Evolutionary conservation across 441 rosid genomes (phyloP).

Genomic region (Adansonia rubrostipa): DNA sequence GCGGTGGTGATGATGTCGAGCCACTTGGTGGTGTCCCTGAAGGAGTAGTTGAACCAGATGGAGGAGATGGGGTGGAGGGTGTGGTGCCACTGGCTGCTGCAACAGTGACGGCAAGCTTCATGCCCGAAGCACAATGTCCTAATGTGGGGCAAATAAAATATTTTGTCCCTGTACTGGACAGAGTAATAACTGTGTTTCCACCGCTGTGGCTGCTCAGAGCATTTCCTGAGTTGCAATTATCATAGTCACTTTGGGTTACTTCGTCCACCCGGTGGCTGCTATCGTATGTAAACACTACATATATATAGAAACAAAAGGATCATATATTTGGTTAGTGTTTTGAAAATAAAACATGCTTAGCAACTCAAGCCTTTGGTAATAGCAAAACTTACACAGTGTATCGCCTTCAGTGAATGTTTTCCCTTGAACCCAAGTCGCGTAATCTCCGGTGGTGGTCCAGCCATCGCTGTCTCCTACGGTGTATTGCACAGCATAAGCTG

Average conservation of each 20-base stretch:
- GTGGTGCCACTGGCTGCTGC: conserved; percentile 38
- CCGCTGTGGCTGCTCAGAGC: conserved; percentile 34
- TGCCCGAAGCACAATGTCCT: conserved; percentile 70
- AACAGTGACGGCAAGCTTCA: conserved; percentile 65
- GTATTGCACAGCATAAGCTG: conserved; percentile 45
- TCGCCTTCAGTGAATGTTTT: conserved; percentile 70
- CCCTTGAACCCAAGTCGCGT: conserved; percentile 49
- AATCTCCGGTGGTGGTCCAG: conserved; percentile 50
- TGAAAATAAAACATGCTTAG: background rate
- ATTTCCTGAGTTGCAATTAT: conserved; percentile 45
- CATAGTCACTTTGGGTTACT: conserved; percentile 52
- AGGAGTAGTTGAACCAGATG: conserved; percentile 24
- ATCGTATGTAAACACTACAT: conserved; percentile 59
- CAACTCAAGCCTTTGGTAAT: background rate
- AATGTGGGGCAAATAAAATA: conserved; percentile 62
- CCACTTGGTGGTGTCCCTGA: conserved; percentile 30
- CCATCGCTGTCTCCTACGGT: conserved; percentile 57
- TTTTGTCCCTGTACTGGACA: conserved; percentile 42
- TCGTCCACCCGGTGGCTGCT: conserved; percentile 46
- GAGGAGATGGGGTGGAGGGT: conserved; percentile 31
- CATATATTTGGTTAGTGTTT: background rate
- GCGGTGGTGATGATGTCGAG: conserved; percentile 36
- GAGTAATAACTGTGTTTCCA: conserved; percentile 49
- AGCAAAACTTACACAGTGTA: conserved; percentile 47
- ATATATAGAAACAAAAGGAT: background rate